Evolutionary conservation across 2,329 filamentous ascomycete genomes (phyloP), one percentile per base, ranked within the genome.

Genomic region (Trichoderma hamatum): DNA sequence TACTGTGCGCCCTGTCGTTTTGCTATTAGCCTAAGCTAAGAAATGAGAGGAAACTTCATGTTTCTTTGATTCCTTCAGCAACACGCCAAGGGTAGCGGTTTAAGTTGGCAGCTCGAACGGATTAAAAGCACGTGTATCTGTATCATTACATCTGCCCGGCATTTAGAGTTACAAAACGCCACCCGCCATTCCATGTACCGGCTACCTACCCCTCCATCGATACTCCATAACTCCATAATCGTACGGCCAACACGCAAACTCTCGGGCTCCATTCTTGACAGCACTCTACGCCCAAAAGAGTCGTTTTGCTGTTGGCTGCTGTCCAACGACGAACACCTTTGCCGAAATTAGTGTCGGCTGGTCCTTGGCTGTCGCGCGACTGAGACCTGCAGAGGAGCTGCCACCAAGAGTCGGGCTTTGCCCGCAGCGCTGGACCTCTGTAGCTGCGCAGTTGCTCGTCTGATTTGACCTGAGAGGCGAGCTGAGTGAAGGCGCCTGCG

Each of bases 221-320:
- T 43, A 43, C 65, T 46, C 43, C 54, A 34, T 14, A 54, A 39
- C 56, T 34, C 46, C 60, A 28, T 39, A 61, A 39, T 11, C 43
- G 43, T 52, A 51, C 56, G 54, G 66, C 61, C 55, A 32, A 60
- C 28, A 61, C 39, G 32, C 56, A 67, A 68, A 61, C 56, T 36
- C 34, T 43, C 62, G 62, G 51, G 62, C 24, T 65, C 56, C 65
- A 54, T 67, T 54, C 56, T 30, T 21, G 56, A 68, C 30, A 59
- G 46, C 55, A 24, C 55, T 54, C 55, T 68, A 61, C 56, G 56
- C 56, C 56, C 55, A 46, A 60, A 60, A 34, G 32, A 60, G 56
- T 43, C 21, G 14, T 7, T 43, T 54, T 60, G 56, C 19, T 67
- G 65, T 61, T 61, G 65, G 65, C 14, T 39, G 55, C 16, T 60